These are phyloP conservation scores for Ceratocystis papillata DNA, from an alignment of 2,329 filamentous ascomycete genomes.

Conservation along the genomic window DNA sequence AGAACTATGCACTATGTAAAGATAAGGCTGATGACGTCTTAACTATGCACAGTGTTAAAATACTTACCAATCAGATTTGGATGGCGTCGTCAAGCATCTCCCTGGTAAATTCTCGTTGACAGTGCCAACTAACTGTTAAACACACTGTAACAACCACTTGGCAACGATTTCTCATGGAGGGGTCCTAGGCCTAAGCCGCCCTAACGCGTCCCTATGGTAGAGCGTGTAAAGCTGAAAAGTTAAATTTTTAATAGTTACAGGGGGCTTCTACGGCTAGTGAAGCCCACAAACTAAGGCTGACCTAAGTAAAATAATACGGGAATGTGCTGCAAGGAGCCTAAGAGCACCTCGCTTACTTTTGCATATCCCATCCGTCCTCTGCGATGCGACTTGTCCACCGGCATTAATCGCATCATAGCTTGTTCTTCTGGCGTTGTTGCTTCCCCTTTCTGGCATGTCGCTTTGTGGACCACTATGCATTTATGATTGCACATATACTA, in stretches of 20 bases:
- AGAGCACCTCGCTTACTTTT: neutral
- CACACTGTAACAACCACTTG: slow-evolving; percentile 18
- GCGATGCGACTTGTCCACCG: neutral
- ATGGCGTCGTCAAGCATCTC: no score
- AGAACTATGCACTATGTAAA: no score
- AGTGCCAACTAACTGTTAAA: slow-evolving; percentile 21
- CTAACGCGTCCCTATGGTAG: slow-evolving; percentile 8
- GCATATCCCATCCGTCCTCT: neutral
- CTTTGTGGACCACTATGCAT: neutral
- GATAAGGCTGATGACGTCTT: no score
- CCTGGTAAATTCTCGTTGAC: neutral
- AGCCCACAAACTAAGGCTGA: neutral
- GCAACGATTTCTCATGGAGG: slow-evolving; percentile 13
- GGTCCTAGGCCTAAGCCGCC: neutral
- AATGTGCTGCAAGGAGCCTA: neutral
- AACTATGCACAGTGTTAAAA: no score
- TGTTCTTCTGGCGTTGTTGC: neutral
- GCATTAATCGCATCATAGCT: neutral
- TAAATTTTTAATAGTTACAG: neutral
- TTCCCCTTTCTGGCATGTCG: neutral
- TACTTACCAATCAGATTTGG: no score
- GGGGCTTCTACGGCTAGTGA: neutral
- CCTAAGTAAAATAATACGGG: neutral
- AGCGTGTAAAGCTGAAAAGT: slow-evolving; percentile 14
- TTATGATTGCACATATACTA: neutral